These are phyloP conservation scores for Rhipidocladum racemiflorum DNA, from an alignment of 176 grass and related monocot species.

Conservation along the genomic window DNA sequence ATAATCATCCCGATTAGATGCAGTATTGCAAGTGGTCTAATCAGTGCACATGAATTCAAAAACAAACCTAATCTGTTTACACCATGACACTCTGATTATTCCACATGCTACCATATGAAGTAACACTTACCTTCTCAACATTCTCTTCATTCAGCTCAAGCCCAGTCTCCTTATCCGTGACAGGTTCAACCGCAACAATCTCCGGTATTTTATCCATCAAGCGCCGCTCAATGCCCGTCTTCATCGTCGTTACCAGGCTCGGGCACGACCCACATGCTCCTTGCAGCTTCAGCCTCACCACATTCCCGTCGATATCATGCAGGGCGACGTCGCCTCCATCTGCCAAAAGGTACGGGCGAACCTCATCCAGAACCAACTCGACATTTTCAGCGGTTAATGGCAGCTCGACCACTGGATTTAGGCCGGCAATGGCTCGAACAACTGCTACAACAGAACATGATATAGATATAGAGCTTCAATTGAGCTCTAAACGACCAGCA, in stretches of 20 bases:
- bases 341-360: slow-evolving; percentile 68
- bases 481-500: not conserved
- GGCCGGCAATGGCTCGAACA: slow-evolving; percentile 46
- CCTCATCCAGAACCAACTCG: slow-evolving; percentile 60
- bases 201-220: slow-evolving; percentile 82
- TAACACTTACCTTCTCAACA: slow-evolving; percentile 55
- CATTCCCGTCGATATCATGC: slow-evolving; percentile 69
- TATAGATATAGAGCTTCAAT: not conserved
- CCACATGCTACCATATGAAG: not conserved
- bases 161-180: slow-evolving; percentile 51
- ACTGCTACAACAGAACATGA: slow-evolving; percentile 25
- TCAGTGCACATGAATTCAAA: not conserved
- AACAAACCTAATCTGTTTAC: not conserved
- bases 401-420: slow-evolving; percentile 36
- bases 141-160: slow-evolving; percentile 65
- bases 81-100: not conserved
- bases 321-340: slow-evolving; percentile 72
- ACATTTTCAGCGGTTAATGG: slow-evolving; percentile 72
- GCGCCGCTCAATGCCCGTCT: slow-evolving; percentile 62
- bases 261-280: slow-evolving; percentile 80
- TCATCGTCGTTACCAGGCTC: slow-evolving; percentile 58
- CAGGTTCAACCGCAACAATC: slow-evolving; percentile 63
- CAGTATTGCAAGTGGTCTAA: not conserved
- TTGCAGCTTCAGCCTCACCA: slow-evolving; percentile 69
- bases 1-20: not conserved